These are phyloP conservation scores for Tuber brumale DNA, from an alignment of 495 filamentous ascomycete genomes.

Conservation along the genomic window DNA sequence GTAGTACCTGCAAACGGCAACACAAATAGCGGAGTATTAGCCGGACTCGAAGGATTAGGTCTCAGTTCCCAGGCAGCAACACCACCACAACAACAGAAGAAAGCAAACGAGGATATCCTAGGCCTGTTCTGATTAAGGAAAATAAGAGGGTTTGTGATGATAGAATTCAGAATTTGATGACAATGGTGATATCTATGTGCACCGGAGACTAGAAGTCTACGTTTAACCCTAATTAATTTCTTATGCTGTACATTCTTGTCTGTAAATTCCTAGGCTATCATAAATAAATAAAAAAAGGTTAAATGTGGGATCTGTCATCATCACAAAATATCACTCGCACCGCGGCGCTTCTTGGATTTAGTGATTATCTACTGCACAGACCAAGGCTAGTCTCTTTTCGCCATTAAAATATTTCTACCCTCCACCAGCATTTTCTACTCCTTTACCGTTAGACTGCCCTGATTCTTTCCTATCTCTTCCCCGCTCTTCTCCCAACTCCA, in stretches of 20 bases:
- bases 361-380: too few relatives aligned
- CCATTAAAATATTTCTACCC: too few relatives aligned
- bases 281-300: neutral
- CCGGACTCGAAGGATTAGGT: slow-evolving; percentile 75
- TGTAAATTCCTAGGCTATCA: neutral
- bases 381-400: too few relatives aligned
- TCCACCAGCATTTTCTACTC: too few relatives aligned
- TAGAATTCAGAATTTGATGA: neutral
- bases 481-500: too few relatives aligned
- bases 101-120: slow-evolving; percentile 81
- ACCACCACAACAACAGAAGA: slow-evolving; percentile 52
- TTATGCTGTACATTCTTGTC: slow-evolving; percentile 1
- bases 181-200: neutral
- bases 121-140: slow-evolving; percentile 57
- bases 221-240: neutral
- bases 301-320: neutral
- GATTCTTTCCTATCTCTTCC: too few relatives aligned
- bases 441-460: too few relatives aligned
- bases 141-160: neutral
- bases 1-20: slow-evolving; percentile 48
- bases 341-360: neutral
- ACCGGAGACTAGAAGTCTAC: neutral
- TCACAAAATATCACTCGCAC: neutral
- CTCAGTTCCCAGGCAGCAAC: slow-evolving; percentile 54
- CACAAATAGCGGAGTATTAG: slow-evolving; percentile 51